Conservation (phyloP, 2,329 filamentous ascomycete genomes). For the Decorospora gaudefroyi region DNA sequence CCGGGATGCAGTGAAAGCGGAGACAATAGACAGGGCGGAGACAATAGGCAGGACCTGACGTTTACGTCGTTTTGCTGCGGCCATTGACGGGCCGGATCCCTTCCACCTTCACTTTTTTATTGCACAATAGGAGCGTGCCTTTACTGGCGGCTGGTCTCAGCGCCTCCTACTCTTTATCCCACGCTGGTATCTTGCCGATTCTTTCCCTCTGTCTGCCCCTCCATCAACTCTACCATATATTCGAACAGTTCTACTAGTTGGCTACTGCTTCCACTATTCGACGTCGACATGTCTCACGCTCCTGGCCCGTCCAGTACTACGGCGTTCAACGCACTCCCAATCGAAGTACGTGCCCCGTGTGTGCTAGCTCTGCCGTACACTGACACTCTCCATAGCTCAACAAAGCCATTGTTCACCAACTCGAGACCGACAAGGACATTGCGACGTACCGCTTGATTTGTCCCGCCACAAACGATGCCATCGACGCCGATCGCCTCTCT, state of each 20-base stretch:
- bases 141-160: conserved; percentile 1
- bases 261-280: background rate
- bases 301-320: conserved; percentile 8
- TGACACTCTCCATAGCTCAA: conserved; percentile 42
- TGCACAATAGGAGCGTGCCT: conserved; percentile 1
- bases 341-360: conserved; percentile 31
- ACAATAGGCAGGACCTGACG: background rate
- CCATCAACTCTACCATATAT: background rate
- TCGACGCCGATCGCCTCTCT: conserved; percentile 48
- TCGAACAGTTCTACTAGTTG: background rate
- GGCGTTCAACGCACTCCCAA: conserved; percentile 42
- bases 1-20: background rate
- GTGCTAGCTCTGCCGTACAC: background rate
- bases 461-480: conserved; percentile 44
- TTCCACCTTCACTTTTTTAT: conserved; percentile 8
- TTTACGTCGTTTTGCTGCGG: conserved; percentile 6
- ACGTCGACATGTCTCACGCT: conserved; percentile 16
- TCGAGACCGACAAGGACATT: conserved; percentile 53
- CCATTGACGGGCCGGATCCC: background rate
- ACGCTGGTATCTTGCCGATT: background rate
- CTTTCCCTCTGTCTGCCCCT: background rate
- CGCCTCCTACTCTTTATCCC: background rate
- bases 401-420: conserved; percentile 45
- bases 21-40: background rate
- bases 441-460: conserved; percentile 50